Base-by-base conservation (phyloP, 2,329 filamentous ascomycete genomes). In the Fusarium metavorans region DNA sequence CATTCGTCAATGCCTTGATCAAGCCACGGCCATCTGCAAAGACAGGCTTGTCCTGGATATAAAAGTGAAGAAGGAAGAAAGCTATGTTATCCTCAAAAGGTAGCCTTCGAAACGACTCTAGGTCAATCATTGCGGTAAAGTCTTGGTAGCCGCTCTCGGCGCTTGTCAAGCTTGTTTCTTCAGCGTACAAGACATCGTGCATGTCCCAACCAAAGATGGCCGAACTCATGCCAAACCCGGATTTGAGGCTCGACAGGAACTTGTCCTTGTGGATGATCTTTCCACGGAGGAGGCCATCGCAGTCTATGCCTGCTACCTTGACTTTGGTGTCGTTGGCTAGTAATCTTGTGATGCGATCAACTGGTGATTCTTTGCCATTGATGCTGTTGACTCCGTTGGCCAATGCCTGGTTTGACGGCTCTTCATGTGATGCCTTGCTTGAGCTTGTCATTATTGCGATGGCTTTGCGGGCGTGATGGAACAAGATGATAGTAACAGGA, bases 171-270 rank as follows among this genome's bases (percentile, higher is more conserved):
- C 89, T 89, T 66, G 95, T 87, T 81, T 95, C 93, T 74, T 88
- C 88, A 81, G 92, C 93, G 82, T 95, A 96, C 35, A 92, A 94
- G 82, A 90, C 87, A 78, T 97, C 94, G 80, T 96, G 94, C 93
- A 95, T 95, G 80, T 96, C 94, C 94, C 94, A 96, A 78, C 94
- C 93, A 80, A 95, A 96, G 76, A 95, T 89, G 67, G 95, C 93
- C 16, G 92, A 94, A 85, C 94, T 95, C 86, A 96, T 95, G 20
- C 94, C 94, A 76, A 96, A 96, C 25, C 94, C 94, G 66, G 92
- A 90, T 68, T 90, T 85, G 7, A 91, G 91, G 62, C 95, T 90
- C 6, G 92, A 92, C 32, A 95, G 85, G 88, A 57, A 57, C 32
- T 57, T 57, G 13, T 8, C 2, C 20, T 57, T 57, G n/a, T 32